Evolutionary conservation across 345 rosid genomes (phyloP), one percentile per base, ranked within the genome.

Genomic region (Reutealis trisperma): DNA sequence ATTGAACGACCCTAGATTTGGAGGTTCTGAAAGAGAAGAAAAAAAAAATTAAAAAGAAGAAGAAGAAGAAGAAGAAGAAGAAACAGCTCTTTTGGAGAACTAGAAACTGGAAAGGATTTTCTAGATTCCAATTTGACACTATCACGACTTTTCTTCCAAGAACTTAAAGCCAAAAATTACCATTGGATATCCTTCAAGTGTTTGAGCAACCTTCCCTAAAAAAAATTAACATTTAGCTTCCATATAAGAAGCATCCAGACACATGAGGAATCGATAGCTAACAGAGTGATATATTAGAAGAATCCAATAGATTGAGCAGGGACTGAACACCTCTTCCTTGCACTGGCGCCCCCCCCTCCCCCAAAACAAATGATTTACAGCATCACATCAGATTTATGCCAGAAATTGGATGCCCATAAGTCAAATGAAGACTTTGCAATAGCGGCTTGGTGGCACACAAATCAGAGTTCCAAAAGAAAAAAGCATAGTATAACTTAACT

Each of bases 221-320:
- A 52, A 18, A 52, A 18, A 34, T 44, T 24, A 42, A 62, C 24
- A 41, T n/a, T 14, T 25, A 16, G 2, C 30, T 25, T 54, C 24
- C 9, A 32, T 15, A 7, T 32, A 15, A 25, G 22, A 24, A 49
- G 37, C 15, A 55, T 54, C 10, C 44, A 19, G 24, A 8, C 9
- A 37, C 15, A 27, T 70, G 51, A 32, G 6, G 61, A 58, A 68
- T 47, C 57, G 47, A 0, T 49, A 24, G 9, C 22, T 25, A 68
- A 49, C 32, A 19, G 3, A 24, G 32, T 22, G 22, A 19, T 14
- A 22, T 8, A 22, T 0, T 44, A 49, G 49, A 7, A 49, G 41
- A 69, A 16, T 24, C 19, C 34, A 47, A 70, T 70, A 52, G 14
- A 70, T 34, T 11, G 47, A 70, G 60, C 63, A 70, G 47, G 62